These are phyloP conservation scores for Fusarium verrucosum DNA, from an alignment of 2,329 filamentous ascomycete species.

Conservation along the genomic window DNA sequence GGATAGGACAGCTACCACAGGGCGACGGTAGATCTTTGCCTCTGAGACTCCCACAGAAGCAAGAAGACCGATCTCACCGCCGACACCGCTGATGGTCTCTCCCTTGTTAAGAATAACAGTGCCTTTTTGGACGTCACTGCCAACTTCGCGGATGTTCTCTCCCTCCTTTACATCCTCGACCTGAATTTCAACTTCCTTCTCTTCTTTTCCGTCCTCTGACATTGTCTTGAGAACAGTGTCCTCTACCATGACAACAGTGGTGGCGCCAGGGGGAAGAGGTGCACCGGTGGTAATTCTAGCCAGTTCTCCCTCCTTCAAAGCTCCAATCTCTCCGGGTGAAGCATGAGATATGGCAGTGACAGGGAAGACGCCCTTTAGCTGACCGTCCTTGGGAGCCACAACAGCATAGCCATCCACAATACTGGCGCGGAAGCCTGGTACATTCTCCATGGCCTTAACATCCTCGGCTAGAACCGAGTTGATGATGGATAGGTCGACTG, in stretches of 20 bases:
- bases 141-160: conserved; percentile 91
- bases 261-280: conserved; percentile 86
- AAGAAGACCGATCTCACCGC: conserved; percentile 90
- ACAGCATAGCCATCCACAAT: conserved; percentile 98
- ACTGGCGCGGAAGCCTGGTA: conserved; percentile 93
- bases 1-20: conserved; percentile 85
- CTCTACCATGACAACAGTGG: conserved; percentile 91
- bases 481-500: conserved; percentile 73
- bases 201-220: conserved; percentile 83
- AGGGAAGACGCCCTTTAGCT: conserved; percentile 81
- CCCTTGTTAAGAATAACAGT: conserved; percentile 78
- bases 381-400: conserved; percentile 69
- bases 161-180: conserved; percentile 77
- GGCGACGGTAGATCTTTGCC: conserved; percentile 78
- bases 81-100: conserved; percentile 83
- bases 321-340: conserved; percentile 71
- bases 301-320: conserved; percentile 77
- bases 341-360: conserved; percentile 90
- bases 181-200: conserved; percentile 87
- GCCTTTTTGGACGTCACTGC: conserved; percentile 81
- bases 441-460: conserved; percentile 80
- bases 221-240: conserved; percentile 81
- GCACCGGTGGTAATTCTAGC: conserved; percentile 95
- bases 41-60: conserved; percentile 81
- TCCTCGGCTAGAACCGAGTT: conserved; percentile 85